Base-by-base conservation (phyloP, 495 filamentous ascomycete genomes). In the Chaetomium fimeti region DNA sequence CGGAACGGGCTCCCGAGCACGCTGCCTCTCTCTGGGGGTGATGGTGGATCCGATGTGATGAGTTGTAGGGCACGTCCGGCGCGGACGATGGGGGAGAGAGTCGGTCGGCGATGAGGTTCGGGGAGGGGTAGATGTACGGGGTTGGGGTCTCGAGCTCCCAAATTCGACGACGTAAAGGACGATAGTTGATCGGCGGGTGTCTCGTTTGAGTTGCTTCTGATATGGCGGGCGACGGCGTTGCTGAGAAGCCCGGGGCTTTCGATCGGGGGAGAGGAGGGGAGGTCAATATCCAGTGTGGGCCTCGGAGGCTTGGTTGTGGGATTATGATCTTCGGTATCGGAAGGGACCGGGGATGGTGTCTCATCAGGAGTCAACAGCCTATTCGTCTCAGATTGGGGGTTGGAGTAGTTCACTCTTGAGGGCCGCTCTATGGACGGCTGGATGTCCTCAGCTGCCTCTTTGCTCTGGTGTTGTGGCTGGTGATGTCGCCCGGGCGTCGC, bases 331-430 rank as follows among this genome's bases (percentile, higher is more conserved):
- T 56, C 64, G 18, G 69, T 32, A 18, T 69, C 72, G 57, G 72
- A 74, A 20, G 66, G 73, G 63, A 75, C 69, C 29, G 82, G 82
- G 40, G 82, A 84, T 57, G 82, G 80, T 38, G 82, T 84, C 69
- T 84, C 79, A 57, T 83, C 82, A 55, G 82, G 82, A 49, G 82
- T 85, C 70, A 78, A 76, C 65, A 83, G 74, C 73, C 81, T 79
- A 63, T 70, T 75, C 40, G 74, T 72, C 13, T 74, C 73, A 68
- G 74, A 70, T 61, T 71, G 70, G 56, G 75, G 66, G 42, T 70
- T 74, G 69, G 76, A 68, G 55, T 70, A 61, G 70, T 75, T 72
- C 66, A 72, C 70, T 68, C 63, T 66, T 70, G 75, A 74, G 22
- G 68, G 66, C 74, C 74, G 72, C 60, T 74, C 70, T 52, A 74